Evolutionary conservation across 805 yeast species (phyloP).

Genomic region (Starmerella lactis-condensi): DNA sequence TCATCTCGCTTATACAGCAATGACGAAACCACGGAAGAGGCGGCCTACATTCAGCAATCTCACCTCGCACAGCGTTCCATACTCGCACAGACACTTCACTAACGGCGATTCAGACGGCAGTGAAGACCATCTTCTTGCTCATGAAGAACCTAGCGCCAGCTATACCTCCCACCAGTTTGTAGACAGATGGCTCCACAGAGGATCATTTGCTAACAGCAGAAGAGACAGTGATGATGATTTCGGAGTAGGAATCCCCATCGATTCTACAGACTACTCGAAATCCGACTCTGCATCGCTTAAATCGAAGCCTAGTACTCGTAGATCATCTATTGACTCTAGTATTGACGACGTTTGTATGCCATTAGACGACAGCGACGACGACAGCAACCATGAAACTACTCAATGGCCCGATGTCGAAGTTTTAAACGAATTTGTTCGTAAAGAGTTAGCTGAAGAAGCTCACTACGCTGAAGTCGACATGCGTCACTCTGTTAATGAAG

Average conservation of each 20-base stretch:
- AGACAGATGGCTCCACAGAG: no score
- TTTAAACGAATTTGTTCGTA: slow-evolving; percentile 55
- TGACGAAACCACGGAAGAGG: slow-evolving; percentile 10
- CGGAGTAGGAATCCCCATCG: slow-evolving; percentile 15
- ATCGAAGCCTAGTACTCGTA: slow-evolving; percentile 48
- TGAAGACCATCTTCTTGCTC: no score
- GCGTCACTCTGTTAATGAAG: slow-evolving; percentile 35
- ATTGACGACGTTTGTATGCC: slow-evolving; percentile 88
- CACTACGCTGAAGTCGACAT: slow-evolving; percentile 18
- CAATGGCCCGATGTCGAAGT: slow-evolving; percentile 72
- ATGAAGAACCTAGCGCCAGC: no score
- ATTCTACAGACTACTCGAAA: slow-evolving; percentile 1
- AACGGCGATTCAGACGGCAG: no score
- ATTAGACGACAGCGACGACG: slow-evolving; percentile 29
- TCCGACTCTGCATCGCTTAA: slow-evolving; percentile 14
- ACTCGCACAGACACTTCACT: no score
- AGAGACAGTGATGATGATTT: slow-evolving; percentile 9
- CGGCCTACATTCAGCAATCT: slow-evolving; percentile 13
- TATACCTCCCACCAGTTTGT: no score
- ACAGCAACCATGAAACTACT: slow-evolving; percentile 15
- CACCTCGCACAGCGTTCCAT: slow-evolving; percentile 1
- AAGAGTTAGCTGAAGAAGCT: slow-evolving; percentile 36
- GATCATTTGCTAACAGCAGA: no score
- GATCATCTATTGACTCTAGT: slow-evolving; percentile 45
- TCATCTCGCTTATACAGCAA: background rate